phyloP scores from a whole-genome alignment of 2,329 filamentous ascomycete species.

The Penicillium brevicompactum region DNA sequence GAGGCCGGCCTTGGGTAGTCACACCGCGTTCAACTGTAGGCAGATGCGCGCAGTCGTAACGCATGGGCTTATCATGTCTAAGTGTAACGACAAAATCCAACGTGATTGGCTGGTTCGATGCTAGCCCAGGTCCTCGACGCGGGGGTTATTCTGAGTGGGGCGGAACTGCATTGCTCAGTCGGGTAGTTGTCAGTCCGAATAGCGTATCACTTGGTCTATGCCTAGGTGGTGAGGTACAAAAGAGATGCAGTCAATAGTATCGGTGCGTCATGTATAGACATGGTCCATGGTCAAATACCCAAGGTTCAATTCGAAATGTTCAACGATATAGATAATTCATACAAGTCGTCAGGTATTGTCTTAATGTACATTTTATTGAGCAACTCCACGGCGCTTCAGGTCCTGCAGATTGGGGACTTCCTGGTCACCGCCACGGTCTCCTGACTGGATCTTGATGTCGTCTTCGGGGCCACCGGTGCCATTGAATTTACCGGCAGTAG shows the following conservation, averaged over 20 bases:
- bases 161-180: not conserved
- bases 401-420: constrained; percentile 28
- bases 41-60: too few relatives aligned
- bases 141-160: not conserved
- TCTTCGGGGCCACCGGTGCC: constrained; percentile 40
- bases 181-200: not conserved
- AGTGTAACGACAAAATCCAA: not conserved
- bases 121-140: not conserved
- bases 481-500: constrained; percentile 39
- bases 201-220: not conserved
- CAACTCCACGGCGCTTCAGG: constrained; percentile 25
- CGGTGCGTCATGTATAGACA: too few relatives aligned
- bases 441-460: constrained; percentile 30
- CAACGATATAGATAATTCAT: constrained; percentile 1
- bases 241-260: too few relatives aligned
- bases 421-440: constrained; percentile 31
- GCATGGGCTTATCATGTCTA: not conserved
- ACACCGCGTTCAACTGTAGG: too few relatives aligned
- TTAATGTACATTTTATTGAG: constrained; percentile 16
- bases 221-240: not conserved
- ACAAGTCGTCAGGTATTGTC: constrained; percentile 6
- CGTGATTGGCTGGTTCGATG: not conserved
- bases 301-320: not conserved
- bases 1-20: not conserved
- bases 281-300: too few relatives aligned